phyloP scores from a whole-genome alignment of 208 protist genomes.

The Acanthamoeba royreba region DNA sequence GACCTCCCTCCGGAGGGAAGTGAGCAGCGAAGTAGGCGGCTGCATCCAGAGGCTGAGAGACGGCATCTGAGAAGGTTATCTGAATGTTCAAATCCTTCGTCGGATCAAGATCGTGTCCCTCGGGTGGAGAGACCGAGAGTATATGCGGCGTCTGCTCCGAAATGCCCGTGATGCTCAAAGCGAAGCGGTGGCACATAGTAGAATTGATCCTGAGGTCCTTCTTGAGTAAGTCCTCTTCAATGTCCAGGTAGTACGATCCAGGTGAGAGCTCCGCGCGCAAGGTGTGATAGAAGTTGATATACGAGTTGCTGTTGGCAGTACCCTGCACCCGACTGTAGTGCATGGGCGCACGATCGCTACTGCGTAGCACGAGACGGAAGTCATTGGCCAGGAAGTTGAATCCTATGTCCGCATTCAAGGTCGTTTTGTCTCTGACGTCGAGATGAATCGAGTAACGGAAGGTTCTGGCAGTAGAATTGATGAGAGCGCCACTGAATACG shows the following conservation, averaged over 20 bases:
- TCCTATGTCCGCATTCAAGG: background rate
- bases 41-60: background rate
- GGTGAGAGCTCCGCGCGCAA: background rate
- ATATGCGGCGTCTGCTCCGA: conserved; percentile 21
- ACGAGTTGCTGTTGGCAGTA: background rate
- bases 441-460: background rate
- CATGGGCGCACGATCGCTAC: background rate
- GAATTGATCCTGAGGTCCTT: background rate
- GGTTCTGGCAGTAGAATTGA: background rate
- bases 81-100: background rate
- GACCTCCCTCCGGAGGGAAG: background rate
- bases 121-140: background rate
- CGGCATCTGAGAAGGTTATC: conserved; percentile 17
- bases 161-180: background rate
- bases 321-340: background rate
- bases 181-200: conserved; percentile 12
- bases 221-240: conserved; percentile 29
- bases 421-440: conserved; percentile 10
- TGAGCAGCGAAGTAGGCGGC: background rate
- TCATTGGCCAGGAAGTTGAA: conserved; percentile 44
- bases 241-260: background rate
- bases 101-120: conserved; percentile 34
- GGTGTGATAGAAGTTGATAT: conserved; percentile 40
- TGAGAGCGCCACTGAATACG: conserved; percentile 30
- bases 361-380: background rate